A percentile compares a stretch with the other conserved stretches of the same genome.
phyloP scores from a whole-genome alignment of 1,284 basidiomycete species.

The Pseudomicrostroma phylloplanum region DNA sequence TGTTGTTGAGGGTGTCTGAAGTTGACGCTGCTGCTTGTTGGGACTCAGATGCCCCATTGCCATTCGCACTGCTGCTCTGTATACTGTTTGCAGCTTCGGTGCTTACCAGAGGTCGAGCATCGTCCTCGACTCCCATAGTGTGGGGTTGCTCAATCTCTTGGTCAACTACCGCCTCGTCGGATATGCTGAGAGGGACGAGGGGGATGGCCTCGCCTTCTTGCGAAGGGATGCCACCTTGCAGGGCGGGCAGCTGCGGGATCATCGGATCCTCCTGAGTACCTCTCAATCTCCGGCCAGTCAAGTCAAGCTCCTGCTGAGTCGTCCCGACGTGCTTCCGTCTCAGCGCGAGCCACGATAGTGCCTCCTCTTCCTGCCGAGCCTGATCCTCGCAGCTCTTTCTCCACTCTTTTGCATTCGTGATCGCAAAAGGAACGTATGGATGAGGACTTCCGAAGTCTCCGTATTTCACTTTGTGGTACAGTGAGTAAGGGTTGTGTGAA shows the following conservation, averaged over 20 bases:
- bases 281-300: background rate
- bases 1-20: background rate
- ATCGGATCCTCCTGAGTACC: background rate
- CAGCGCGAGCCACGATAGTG: background rate
- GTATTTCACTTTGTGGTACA: slow-evolving; percentile 5
- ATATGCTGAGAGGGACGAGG: slow-evolving; percentile 28
- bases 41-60: no score
- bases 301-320: background rate
- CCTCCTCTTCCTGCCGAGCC: background rate
- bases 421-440: slow-evolving; percentile 4
- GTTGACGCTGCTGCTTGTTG: background rate
- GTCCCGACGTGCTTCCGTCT: background rate
- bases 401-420: slow-evolving; percentile 1
- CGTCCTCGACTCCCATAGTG: background rate
- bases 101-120: background rate
- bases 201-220: no score
- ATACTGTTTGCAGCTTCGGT: background rate
- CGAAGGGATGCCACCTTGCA: background rate
- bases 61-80: no score
- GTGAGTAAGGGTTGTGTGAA: background rate
- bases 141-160: slow-evolving; percentile 21
- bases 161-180: slow-evolving; percentile 47
- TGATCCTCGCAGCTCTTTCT: background rate
- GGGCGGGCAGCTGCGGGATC: background rate
- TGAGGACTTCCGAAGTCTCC: background rate